phyloP scores from a whole-genome alignment of 2,329 filamentous ascomycete genomes.

The Sarocladium brachiariae region DNA sequence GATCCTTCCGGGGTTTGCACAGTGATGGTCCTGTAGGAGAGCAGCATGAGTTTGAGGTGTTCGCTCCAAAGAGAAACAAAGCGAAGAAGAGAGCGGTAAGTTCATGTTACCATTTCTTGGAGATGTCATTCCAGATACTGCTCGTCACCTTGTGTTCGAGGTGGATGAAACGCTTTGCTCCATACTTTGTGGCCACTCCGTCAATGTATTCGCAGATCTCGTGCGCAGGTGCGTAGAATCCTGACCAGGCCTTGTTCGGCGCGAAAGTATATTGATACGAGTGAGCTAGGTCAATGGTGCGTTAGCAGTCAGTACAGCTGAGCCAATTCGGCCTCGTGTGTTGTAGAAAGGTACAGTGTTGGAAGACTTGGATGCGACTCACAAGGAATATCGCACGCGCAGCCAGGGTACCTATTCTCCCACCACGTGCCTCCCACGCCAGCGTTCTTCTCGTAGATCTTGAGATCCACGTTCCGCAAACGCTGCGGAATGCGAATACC shows the following conservation, averaged over 20 bases:
- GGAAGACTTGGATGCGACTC: no score
- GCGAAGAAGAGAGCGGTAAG: neutral
- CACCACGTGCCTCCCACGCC: conserved; percentile 9
- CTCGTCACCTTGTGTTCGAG: conserved; percentile 2
- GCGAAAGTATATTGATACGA: conserved; percentile 9
- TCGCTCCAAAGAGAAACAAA: neutral
- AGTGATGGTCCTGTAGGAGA: conserved; percentile 12
- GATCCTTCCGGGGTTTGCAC: conserved; percentile 20
- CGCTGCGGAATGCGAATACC: conserved; percentile 12
- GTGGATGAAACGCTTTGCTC: conserved; percentile 24
- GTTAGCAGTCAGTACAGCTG: no score
- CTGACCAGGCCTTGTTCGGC: conserved; percentile 8
- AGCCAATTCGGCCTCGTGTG: no score
- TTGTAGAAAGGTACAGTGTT: no score
- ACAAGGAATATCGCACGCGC: conserved; percentile 8
- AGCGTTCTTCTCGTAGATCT: conserved; percentile 10
- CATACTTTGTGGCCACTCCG: conserved; percentile 34
- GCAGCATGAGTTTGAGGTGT: neutral
- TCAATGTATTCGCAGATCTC: conserved; percentile 38
- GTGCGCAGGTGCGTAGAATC: conserved; percentile 19
- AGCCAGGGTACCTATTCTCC: conserved; percentile 7
- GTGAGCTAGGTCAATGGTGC: neutral
- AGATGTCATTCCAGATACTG: conserved; percentile 38
- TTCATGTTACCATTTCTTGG: conserved; percentile 15
- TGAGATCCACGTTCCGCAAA: conserved; percentile 6